Evolutionary conservation across 805 yeast species (phyloP), one percentile per base, ranked within the genome.

Genomic region (Cyberlindnera maritima): DNA sequence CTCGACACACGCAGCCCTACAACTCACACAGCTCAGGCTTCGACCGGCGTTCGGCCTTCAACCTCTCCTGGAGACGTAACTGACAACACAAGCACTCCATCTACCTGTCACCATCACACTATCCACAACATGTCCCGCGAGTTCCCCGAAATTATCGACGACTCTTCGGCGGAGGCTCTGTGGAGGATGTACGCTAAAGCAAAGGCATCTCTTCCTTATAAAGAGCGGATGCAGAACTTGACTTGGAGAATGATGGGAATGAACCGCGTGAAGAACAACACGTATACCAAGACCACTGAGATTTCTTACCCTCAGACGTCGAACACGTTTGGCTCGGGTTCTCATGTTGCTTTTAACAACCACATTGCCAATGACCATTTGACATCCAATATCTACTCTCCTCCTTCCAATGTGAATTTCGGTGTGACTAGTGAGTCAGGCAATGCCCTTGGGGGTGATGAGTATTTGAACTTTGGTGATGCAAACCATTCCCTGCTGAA

Each of bases 101-200:
- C 31, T 7, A 28, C 5, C 5, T 11, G 11, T 28, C 31, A 14
- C n/a, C 7, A 28, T 14, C 13, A 11, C 4, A 28, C 31, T 8
- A 25, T 25, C 13, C 31, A 12, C 31, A 28, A 11, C 19, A 37
- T 37, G 40, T 37, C 40, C 21, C 32, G 40, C 25, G 40, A 37
- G 32, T 37, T 37, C n/a, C 32, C 40, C 8, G 40, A 37, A 5
- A 18, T 26, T 13, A 12, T 39, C 28, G 41, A 39, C 17, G 31
- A 39, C 34, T 39, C 41, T 7, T 39, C 41, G 5, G 72, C 79
- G 8, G 72, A 76, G 33, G 74, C 80, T 5, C 65, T 88, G 19
- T 90, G 96, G 96, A 81, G 81, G 59, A 77, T 90, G 83, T 90
- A 90, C 65, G 73, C 84, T 43, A 78, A 77, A 53, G 95, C 96